Percentiles rank a stretch among this genome's conserved stretches.
phyloP scores from a whole-genome alignment of 305 asterid species.

The Fraxinus baroniana region DNA sequence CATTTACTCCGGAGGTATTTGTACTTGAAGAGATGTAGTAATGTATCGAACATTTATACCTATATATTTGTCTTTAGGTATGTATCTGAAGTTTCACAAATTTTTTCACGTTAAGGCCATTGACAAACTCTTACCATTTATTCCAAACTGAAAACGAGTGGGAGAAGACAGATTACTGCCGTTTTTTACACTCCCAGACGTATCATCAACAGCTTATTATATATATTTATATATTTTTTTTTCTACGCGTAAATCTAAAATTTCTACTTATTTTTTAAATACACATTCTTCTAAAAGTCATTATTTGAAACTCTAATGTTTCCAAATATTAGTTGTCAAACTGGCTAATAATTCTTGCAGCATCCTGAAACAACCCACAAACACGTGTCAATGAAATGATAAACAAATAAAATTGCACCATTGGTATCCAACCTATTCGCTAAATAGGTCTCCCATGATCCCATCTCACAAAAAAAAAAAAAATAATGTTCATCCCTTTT shows the following conservation, averaged over 20 bases:
- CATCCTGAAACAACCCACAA: not conserved
- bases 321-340: not conserved
- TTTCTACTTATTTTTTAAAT: too few species aligned
- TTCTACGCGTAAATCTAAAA: too few species aligned
- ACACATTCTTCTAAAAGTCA: too few species aligned
- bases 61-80: not conserved
- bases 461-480: not conserved
- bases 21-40: not conserved
- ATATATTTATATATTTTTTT: too few species aligned
- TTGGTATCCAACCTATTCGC: not conserved
- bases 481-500: not conserved
- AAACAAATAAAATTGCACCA: not conserved
- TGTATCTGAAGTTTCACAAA: not conserved
- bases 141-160: not conserved
- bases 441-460: not conserved
- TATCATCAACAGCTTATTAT: not conserved
- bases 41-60: not conserved
- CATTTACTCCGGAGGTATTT: not conserved
- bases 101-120: not conserved
- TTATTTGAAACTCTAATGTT: too few species aligned
- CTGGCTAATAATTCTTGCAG: not conserved
- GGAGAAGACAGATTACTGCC: not conserved
- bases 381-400: not conserved
- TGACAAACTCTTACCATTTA: not conserved
- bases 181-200: constrained; percentile 6